phyloP scores from a whole-genome alignment of 1,284 basidiomycete genomes.

The Leucoagaricus sp. region DNA sequence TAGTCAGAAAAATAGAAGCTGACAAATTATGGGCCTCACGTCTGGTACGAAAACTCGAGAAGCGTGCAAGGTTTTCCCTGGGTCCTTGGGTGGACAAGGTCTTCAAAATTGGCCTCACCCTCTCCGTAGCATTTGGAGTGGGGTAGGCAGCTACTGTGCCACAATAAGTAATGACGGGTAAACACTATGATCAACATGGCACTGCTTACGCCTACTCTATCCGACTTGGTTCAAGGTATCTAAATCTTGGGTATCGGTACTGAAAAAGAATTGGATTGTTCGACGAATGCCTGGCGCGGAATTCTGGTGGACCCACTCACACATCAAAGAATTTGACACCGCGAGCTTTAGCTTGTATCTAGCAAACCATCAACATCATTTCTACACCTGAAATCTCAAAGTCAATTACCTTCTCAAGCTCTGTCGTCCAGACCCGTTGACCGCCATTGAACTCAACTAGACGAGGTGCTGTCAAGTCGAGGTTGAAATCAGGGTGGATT shows the following conservation, averaged over 20 bases:
- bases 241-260: conserved; percentile 74
- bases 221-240: conserved; percentile 46
- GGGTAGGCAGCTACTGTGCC: conserved; percentile 49
- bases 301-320: conserved; percentile 51
- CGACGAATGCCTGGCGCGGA: conserved; percentile 18
- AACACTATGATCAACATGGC: conserved; percentile 19
- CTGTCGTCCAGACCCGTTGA: conserved; percentile 76
- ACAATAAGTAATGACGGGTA: conserved; percentile 1
- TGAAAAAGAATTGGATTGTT: conserved; percentile 34
- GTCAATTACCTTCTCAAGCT: conserved; percentile 72
- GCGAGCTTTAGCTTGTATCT: conserved; percentile 79
- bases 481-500: conserved; percentile 41
- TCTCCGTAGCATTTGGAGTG: conserved; percentile 56
- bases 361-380: conserved; percentile 9
- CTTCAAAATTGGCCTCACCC: conserved; percentile 60
- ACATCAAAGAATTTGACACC: conserved; percentile 86
- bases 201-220: conserved; percentile 7
- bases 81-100: conserved; percentile 69
- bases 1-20: conserved; percentile 37
- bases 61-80: conserved; percentile 68
- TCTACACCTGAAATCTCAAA: neutral
- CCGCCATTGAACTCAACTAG: conserved; percentile 76
- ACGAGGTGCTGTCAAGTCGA: conserved; percentile 72
- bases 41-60: conserved; percentile 74
- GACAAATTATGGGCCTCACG: conserved; percentile 43